phyloP scores from a whole-genome alignment of 495 filamentous ascomycete species.

The Parathielavia hyrcaniae region DNA sequence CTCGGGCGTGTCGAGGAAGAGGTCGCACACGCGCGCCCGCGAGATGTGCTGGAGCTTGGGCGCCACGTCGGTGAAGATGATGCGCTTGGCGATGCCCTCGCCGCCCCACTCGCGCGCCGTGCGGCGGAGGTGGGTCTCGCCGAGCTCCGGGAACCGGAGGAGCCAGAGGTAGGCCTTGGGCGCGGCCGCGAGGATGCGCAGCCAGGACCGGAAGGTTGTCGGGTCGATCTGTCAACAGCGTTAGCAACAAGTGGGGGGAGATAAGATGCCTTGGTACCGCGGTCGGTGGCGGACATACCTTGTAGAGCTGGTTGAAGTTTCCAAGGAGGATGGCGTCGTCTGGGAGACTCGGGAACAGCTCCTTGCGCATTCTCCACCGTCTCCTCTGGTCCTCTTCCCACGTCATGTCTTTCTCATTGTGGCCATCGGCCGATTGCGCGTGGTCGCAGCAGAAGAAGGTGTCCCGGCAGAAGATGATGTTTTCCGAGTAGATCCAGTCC shows the following conservation, averaged over 20 bases:
- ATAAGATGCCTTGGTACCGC: not conserved
- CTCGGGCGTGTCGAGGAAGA: constrained; percentile 96
- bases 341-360: constrained; percentile 77
- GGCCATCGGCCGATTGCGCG: constrained; percentile 80
- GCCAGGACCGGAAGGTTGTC: constrained; percentile 92
- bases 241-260: not conserved
- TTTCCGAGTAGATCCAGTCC: constrained; percentile 94
- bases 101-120: constrained; percentile 81
- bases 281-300: constrained; percentile 53
- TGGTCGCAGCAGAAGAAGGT: constrained; percentile 99
- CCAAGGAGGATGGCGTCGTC: constrained; percentile 88
- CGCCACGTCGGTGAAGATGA: constrained; percentile 94
- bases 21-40: constrained; percentile 81
- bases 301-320: constrained; percentile 99
- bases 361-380: constrained; percentile 91
- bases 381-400: constrained; percentile 84
- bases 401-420: constrained; percentile 53
- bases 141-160: constrained; percentile 89
- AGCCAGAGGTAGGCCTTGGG: constrained; percentile 94
- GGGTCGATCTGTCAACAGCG: constrained; percentile 72
- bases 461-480: constrained; percentile 88
- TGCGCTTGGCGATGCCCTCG: constrained; percentile 77
- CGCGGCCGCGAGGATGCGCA: constrained; percentile 80
- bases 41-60: constrained; percentile 93
- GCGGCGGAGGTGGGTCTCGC: constrained; percentile 74